Evolutionary conservation across 768 basidiomycete species (phyloP).

Genomic region (Suillus plorans): DNA sequence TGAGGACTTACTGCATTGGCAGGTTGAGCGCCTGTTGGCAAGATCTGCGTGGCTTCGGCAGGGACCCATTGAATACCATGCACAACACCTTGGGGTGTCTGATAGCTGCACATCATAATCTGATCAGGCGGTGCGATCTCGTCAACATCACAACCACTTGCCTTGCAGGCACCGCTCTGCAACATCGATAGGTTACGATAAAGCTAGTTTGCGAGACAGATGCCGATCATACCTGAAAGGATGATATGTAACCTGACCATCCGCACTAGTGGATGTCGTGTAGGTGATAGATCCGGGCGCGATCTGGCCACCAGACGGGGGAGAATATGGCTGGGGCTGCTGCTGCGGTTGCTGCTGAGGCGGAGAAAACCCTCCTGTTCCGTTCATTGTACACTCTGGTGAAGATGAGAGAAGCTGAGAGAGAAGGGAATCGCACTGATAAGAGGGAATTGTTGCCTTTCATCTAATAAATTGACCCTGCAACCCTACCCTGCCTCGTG

Average conservation of each 20-base stretch:
- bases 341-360: slow-evolving; percentile 21
- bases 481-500: slow-evolving; percentile 26
- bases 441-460: slow-evolving; percentile 18
- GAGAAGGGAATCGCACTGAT: slow-evolving; percentile 8
- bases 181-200: slow-evolving; percentile 12
- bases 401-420: slow-evolving; percentile 13
- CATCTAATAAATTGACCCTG: slow-evolving; percentile 18
- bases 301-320: slow-evolving; percentile 43
- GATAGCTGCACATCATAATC: slow-evolving; percentile 53
- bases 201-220: slow-evolving; percentile 5
- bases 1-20: slow-evolving; percentile 49
- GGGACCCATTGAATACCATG: slow-evolving; percentile 66
- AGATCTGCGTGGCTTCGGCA: slow-evolving; percentile 61
- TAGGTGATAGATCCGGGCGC: slow-evolving; percentile 71
- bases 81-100: slow-evolving; percentile 65
- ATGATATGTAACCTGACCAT: slow-evolving; percentile 67
- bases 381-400: slow-evolving; percentile 19
- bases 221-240: slow-evolving; percentile 61
- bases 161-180: slow-evolving; percentile 75
- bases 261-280: slow-evolving; percentile 59
- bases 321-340: slow-evolving; percentile 32
- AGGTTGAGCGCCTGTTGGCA: slow-evolving; percentile 60
- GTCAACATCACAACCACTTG: slow-evolving; percentile 28
- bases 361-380: slow-evolving; percentile 24
- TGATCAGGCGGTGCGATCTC: slow-evolving; percentile 11